Evolutionary conservation across 192 early-diverging fungal genomes (phyloP), one percentile per base, ranked within the genome.

Genomic region (Podila epigama): DNA sequence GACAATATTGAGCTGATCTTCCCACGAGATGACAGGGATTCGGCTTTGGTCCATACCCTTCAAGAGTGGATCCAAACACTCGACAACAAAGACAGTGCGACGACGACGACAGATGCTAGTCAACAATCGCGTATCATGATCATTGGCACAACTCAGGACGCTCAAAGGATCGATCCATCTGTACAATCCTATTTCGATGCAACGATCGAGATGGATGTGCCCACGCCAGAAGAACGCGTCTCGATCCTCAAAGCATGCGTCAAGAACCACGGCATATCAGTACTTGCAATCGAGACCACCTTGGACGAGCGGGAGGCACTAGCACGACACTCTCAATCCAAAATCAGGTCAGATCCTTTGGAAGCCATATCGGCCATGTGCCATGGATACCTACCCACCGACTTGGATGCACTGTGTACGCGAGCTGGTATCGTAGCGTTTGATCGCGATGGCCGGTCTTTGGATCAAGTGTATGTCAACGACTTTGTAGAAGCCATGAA

Each of bases 321-420:
- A 60, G 29, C 6, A 25, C 3, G 34, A 27, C 48, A 31, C 60
- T 16, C 44, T 22, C 3, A 1, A 50, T 41, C 33, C 6, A 0
- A 13, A 28, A 22, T 28, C 10, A 34, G 15, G 12, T 54, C 16
- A n/a, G 32, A 52, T 25, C 64, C 79, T 52, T 18, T 84, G 0
- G 50, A 59, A 18, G 27, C 31, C 3, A 68, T 86, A 12, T 75
- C 84, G 25, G 51, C 59, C 20, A 69, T 68, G 41, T 85, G 83
- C 31, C 90, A 89, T 51, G 88, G 85, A 3, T 91, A 86, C 44
- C 34, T 84, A 12, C 62, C 87, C 15, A 84, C 87, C 5, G 87
- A 91, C 58, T 25, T 91, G 16, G 65, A 70, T 53, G 69, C 71
- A 11, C 81, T 89, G 48, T 81, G 79, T 58, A 63, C 70, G 20